Percentiles rank a stretch among this genome's conserved stretches.
Evolutionary conservation across 768 basidiomycete species (phyloP).

Genomic region (Tricholoma flavovirens): DNA sequence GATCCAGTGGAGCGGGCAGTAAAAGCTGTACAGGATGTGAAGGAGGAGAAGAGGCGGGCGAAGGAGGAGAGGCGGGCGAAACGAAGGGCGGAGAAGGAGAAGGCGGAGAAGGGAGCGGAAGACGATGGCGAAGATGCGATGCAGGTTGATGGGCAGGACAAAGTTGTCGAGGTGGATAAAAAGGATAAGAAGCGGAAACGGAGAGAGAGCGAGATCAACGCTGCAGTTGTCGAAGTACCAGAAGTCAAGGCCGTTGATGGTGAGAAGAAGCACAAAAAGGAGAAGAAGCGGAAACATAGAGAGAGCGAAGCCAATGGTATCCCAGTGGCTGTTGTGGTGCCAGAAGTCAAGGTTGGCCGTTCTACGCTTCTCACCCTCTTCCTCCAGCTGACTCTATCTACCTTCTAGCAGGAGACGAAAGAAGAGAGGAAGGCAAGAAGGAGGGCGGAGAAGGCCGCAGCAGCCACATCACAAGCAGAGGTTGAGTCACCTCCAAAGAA

Average conservation of each 20-base stretch:
- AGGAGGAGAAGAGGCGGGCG: slow-evolving; percentile 78
- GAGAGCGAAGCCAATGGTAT: not conserved
- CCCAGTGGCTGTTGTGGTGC: slow-evolving; percentile 14
- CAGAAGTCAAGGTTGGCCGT: slow-evolving; percentile 33
- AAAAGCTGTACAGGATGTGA: slow-evolving; percentile 71
- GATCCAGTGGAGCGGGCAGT: slow-evolving; percentile 72
- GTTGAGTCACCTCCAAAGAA: slow-evolving; percentile 44
- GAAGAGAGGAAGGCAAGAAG: slow-evolving; percentile 78
- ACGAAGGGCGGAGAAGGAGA: slow-evolving; percentile 51
- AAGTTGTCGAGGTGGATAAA: slow-evolving; percentile 28
- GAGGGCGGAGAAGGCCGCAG: slow-evolving; percentile 55
- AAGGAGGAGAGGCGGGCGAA: slow-evolving; percentile 77
- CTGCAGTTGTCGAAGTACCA: slow-evolving; percentile 10
- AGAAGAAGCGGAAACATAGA: slow-evolving; percentile 24
- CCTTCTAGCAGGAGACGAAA: slow-evolving; percentile 54
- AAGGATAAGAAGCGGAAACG: slow-evolving; percentile 46
- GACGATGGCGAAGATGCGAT: slow-evolving; percentile 23
- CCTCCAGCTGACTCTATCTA: slow-evolving; percentile 1
- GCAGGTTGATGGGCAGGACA: slow-evolving; percentile 42
- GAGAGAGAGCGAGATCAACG: slow-evolving; percentile 51
- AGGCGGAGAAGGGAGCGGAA: slow-evolving; percentile 30
- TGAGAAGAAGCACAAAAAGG: not conserved
- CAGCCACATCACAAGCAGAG: slow-evolving; percentile 28
- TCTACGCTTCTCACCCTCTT: slow-evolving; percentile 5
- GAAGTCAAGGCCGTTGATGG: not conserved